Evolutionary conservation across 2,329 filamentous ascomycete species (phyloP), one percentile per base, ranked within the genome.

Genomic region (Xylaria sp.): DNA sequence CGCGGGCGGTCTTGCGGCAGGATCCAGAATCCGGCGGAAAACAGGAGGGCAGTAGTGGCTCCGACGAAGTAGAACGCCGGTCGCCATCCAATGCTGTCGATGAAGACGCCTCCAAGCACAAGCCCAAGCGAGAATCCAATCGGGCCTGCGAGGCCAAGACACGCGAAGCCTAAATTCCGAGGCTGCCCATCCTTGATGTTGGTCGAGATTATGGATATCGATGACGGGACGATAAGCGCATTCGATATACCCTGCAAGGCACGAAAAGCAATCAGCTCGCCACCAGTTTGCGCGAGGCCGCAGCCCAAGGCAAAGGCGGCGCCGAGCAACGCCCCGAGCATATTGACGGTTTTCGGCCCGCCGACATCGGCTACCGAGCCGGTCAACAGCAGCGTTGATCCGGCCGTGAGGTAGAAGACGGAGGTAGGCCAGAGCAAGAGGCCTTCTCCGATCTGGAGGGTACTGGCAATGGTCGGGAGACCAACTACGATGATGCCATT

Each of bases 101-200:
- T 37, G 9, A 66, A 48, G 4, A 66, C 51, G 8, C 65, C 65
- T 32, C 65, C 65, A 5, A 67, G 65, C 8, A 67, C 65, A 2
- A 67, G 58, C 3, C 65, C 65, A 25, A 57, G 41, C 4, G 65
- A 54, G 44, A 63, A 67, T 9, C 65, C 65, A 37, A 63, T 28
- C 3, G 65, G 65, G 3, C 20, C 28, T n/a, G 46, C 57, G 10
- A 56, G 32, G 13, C 65, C 65, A 6, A 63, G 23, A 37, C 52
- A 55, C 2, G 65, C 58, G 32, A 67, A 67, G 10, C 57, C 65
- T 6, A 63, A 7, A 13, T 67, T 67, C 20, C 65, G 46, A 25
- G 44, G 28, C 10, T 37, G 23, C 1, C 65, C 54, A 7, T 56
- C 28, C 44, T 52, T 44, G 15, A 67, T 23, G 25, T 46, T 58